Percentiles rank a stretch among this genome's conserved stretches.
These are phyloP conservation scores for Fragaria vesca DNA, from an alignment of 306 rosid species.

Conservation along the genomic window DNA sequence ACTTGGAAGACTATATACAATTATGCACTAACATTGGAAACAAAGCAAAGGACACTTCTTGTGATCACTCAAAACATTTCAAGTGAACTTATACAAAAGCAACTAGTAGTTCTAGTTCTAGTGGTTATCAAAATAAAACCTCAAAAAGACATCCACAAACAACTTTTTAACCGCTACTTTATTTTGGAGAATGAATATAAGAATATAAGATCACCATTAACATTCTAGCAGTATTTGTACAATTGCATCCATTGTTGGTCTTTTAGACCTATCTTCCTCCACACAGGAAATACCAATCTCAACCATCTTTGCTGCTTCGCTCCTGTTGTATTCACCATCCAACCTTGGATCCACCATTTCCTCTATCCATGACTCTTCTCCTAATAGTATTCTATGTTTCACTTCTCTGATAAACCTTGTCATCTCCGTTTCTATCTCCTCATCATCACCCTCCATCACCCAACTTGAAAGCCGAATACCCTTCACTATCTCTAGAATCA, in stretches of 20 bases:
- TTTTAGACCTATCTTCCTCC: slow-evolving; percentile 3
- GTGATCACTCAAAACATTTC: too few species aligned
- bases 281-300: slow-evolving; percentile 17
- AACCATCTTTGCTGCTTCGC: slow-evolving; percentile 8
- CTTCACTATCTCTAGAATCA: slow-evolving; percentile 47
- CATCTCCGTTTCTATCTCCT: slow-evolving; percentile 4
- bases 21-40: too few species aligned
- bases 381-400: background rate
- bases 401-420: background rate
- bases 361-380: slow-evolving; percentile 4
- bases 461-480: background rate
- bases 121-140: background rate
- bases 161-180: too few species aligned
- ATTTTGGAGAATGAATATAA: too few species aligned
- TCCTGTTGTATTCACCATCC: background rate
- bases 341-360: slow-evolving; percentile 9
- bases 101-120: too few species aligned
- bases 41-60: too few species aligned
- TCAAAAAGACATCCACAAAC: background rate
- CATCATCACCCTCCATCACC: background rate
- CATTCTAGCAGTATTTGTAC: background rate
- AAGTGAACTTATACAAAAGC: too few species aligned
- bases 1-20: too few species aligned
- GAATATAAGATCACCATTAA: background rate
- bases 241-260: slow-evolving; percentile 11